Conservation (phyloP, 768 basidiomycete species). For the Cantharellus cinnabarinus region DNA sequence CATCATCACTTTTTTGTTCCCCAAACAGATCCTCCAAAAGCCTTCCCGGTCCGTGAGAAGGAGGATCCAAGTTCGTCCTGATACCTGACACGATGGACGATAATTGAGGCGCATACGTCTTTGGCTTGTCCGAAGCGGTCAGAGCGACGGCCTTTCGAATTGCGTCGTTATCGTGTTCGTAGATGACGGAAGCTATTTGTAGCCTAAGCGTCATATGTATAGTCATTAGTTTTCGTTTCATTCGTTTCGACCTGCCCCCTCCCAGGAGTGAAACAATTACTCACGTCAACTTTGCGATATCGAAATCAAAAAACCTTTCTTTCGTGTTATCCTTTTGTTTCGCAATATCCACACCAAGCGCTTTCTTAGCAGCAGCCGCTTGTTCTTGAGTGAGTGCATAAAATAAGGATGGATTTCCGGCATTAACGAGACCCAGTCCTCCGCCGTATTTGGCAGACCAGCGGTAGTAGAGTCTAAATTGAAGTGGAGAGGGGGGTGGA, state of each 20-base stretch:
- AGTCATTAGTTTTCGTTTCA: not conserved
- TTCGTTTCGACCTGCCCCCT: too few species aligned
- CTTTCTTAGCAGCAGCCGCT: constrained; percentile 3
- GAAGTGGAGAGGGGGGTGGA: not conserved
- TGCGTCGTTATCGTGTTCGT: constrained; percentile 6
- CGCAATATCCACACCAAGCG: not conserved
- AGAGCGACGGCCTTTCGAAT: not conserved
- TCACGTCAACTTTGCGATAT: constrained; percentile 10
- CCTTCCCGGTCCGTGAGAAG: not conserved
- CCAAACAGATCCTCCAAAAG: not conserved
- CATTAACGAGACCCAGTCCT: not conserved
- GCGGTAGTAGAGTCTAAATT: not conserved
- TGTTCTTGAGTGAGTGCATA: constrained; percentile 2
- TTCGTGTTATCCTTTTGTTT: not conserved
- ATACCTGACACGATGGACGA: too few species aligned
- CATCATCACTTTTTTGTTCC: not conserved
- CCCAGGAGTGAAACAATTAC: not conserved
- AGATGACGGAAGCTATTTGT: constrained; percentile 9
- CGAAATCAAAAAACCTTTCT: constrained; percentile 6
- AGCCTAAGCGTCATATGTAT: constrained; percentile 3
- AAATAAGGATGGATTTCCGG: constrained; percentile 1
- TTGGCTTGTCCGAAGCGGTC: not conserved
- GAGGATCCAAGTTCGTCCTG: not conserved
- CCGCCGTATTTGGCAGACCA: not conserved
- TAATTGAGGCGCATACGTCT: not conserved